phyloP scores from a whole-genome alignment of 495 filamentous ascomycete genomes.

The Astrothelium macrocarpum region DNA sequence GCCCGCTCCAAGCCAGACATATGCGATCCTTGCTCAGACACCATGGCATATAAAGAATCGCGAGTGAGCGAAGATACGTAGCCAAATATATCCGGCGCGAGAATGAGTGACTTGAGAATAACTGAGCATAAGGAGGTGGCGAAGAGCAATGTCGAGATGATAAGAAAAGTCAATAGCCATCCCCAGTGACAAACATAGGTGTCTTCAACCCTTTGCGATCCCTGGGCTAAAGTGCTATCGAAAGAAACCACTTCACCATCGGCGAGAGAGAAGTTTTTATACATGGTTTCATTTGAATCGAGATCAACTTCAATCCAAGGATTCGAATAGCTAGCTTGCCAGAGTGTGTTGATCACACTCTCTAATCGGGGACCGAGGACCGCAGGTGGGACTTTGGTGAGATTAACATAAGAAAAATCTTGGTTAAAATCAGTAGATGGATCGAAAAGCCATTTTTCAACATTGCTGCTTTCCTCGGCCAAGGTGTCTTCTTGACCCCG shows the following conservation, averaged over 20 bases:
- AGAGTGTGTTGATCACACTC: conserved; percentile 13
- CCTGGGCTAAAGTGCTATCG: neutral
- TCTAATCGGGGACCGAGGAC: conserved; percentile 1
- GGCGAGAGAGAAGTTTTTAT: neutral
- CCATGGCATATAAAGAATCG: neutral
- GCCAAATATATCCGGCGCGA: conserved; percentile 21
- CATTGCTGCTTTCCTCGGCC: conserved; percentile 6
- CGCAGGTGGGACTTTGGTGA: conserved; percentile 4
- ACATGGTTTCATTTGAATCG: neutral
- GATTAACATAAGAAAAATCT: conserved; percentile 11
- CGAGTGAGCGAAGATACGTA: conserved; percentile 17
- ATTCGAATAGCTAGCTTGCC: conserved; percentile 15
- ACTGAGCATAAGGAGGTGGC: conserved; percentile 13
- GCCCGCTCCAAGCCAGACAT: neutral
- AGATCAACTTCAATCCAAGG: conserved; percentile 10
- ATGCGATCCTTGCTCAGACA: neutral
- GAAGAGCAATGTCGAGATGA: conserved; percentile 13
- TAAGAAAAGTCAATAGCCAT: conserved; percentile 7
- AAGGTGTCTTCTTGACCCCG: neutral
- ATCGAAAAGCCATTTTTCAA: conserved; percentile 17
- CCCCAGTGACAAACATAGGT: conserved; percentile 1
- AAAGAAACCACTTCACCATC: neutral
- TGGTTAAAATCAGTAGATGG: conserved; percentile 1
- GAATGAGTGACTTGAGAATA: conserved; percentile 14
- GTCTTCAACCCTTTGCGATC: neutral